Base-by-base conservation (phyloP, 2,329 filamentous ascomycete species). In the Cladobotryum protrusum region DNA sequence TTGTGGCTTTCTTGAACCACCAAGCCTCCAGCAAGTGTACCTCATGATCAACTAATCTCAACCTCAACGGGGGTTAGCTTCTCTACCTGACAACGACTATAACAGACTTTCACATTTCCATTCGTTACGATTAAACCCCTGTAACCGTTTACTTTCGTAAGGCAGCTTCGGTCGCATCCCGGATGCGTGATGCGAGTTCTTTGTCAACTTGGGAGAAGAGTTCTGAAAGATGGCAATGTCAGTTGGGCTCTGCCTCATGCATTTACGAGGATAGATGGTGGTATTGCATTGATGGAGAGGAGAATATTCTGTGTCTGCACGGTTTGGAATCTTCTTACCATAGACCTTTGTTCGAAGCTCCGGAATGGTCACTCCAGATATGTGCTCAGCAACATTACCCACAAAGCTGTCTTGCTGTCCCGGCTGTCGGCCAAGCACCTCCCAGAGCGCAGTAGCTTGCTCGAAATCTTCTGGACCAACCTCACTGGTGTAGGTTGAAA, bases 401-500 rank as follows among this genome's bases (percentile, higher is more conserved):
- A 41, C 7, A 41, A 18, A 15, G 14, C 19, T 41, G 15, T 41
- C 39, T 11, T 18, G 39, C 17, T 41, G 39, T 15, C 39, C 39
- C 12, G 14, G 24, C 24, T 29, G 12, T 41, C 17, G 14, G 9
- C 48, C 48, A 5, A 49, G 48, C 17, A 49, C 42, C 13, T 45
- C 1, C 48, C 48, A 50, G 32, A 50, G 33, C 4, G 44, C 48
- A 15, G 29, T 50, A 5, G 48, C 43, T 37, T 50, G 48, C 18
- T 50, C 48, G n/a, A 37, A 50, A 19, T 50, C 48, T 17, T 47
- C 48, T 11, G 36, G 36, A 2, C 19, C 34, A 20, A 50, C 41
- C 18, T 42, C 15, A 19, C 43, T 50, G 15, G 71, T 69, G 59
- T 82, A 83, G 66, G 78, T 79, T 18, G 76, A 76, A n/a, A 49